Evolutionary conservation across 1,139 yeast species (phyloP), one percentile per base, ranked within the genome.

Genomic region (Yamadazyma blattariae): DNA sequence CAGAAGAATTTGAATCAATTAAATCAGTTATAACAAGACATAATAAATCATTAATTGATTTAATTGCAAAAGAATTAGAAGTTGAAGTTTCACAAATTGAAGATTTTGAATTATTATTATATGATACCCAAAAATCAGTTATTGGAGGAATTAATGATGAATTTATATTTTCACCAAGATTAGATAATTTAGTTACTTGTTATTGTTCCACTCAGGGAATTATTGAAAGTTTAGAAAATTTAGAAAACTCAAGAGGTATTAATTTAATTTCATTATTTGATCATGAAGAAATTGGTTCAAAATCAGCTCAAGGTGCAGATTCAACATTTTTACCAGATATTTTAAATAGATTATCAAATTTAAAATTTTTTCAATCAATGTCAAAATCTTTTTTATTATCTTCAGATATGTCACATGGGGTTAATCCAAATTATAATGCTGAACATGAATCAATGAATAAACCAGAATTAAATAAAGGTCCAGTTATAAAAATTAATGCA

Each of bases 321-420:
- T 89, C 97, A 2, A 83, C 90, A 36, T 85, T 92, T 54, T 66
- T 92, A 36, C 94, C 94, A 13, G 88, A 89, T 47, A 71, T 86
- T 9, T 58, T 89, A 35, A 77, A 74, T 38, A 75, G 96, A 50
- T 60, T 89, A 36, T 74, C 89, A 5, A 26, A 38, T 11, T 10
- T 12, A 7, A 46, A 56, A 49, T 74, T 77, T 44, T 74, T 77
- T 46, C 82, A 83, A 55, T 63, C 88, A 1, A 75, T 84, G 62
- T 77, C 96, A 11, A 84, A 82, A 55, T 88, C 97, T 1, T 90
- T 92, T 60, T 74, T 92, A 48, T 62, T 92, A 34, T 90, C 97
- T 0, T 88, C 96, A 0, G 98, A 92, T 57, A 92, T 88, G 81
- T 96, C 97, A 1, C 98, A 92, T 55, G 97, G 96, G 21, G 83